Percentiles rank a stretch among this genome's conserved stretches.
These are phyloP conservation scores for Stylosanthes scabra DNA, from an alignment of 331 rosid genomes.

Conservation along the genomic window DNA sequence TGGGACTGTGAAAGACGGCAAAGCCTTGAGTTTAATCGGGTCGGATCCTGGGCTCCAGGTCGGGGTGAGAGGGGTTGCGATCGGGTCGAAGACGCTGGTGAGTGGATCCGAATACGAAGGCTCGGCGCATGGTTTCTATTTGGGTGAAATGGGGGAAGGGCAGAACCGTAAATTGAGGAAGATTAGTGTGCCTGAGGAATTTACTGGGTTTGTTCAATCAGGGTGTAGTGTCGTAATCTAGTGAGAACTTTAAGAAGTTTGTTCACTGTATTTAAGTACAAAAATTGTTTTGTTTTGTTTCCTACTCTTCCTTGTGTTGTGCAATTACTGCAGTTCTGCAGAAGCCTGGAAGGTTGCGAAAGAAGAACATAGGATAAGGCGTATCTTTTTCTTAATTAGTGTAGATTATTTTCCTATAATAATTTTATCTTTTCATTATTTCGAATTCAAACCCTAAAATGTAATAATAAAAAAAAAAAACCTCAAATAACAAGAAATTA, in stretches of 20 bases:
- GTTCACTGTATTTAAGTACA: neutral
- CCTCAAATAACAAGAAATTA: no score
- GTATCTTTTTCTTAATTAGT: no score
- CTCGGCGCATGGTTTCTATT: constrained; percentile 51
- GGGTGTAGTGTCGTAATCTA: constrained; percentile 80
- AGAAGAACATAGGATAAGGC: no score
- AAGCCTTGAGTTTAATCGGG: constrained; percentile 48
- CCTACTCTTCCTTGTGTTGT: no score
- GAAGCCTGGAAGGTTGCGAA: no score
- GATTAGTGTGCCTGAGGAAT: constrained; percentile 52
- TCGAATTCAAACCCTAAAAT: no score
- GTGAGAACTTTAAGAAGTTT: neutral
- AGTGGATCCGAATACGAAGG: constrained; percentile 75
- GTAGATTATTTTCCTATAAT: no score
- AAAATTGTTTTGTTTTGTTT: neutral
- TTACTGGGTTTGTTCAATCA: constrained; percentile 72
- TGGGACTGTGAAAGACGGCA: constrained; percentile 55
- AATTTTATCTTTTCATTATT: no score
- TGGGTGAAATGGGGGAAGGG: constrained; percentile 50
- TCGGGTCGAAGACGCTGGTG: constrained; percentile 49
- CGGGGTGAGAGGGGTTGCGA: constrained; percentile 52
- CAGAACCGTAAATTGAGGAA: constrained; percentile 57
- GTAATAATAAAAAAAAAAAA: no score
- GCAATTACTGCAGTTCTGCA: no score
- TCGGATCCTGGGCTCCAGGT: constrained; percentile 52